Evolutionary conservation across 371 early-diverging fungal genomes (phyloP).

Genomic region (Vairimorpha apis): DNA sequence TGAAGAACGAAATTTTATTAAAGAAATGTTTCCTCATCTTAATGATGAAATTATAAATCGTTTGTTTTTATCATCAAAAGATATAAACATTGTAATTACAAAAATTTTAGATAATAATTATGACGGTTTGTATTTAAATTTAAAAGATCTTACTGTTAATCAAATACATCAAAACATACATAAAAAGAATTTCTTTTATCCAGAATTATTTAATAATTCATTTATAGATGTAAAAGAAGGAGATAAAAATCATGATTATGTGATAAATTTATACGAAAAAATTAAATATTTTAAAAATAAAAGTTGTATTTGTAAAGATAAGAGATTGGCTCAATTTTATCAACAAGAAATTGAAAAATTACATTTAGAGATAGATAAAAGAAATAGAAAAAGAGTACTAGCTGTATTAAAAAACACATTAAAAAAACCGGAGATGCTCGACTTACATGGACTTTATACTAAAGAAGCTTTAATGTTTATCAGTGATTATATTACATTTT

Average conservation of each 20-base stretch:
- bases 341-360: neutral
- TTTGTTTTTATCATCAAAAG: neutral
- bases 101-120: slow-evolving; percentile 17
- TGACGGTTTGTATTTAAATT: slow-evolving; percentile 6
- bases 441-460: slow-evolving; percentile 19
- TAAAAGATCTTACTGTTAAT: neutral
- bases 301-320: neutral
- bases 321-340: neutral
- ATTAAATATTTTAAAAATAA: slow-evolving; percentile 3
- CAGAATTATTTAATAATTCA: slow-evolving; percentile 11
- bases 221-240: neutral
- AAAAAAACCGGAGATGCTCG: neutral
- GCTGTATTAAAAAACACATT: slow-evolving; percentile 13
- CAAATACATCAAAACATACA: neutral
- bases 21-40: slow-evolving; percentile 36
- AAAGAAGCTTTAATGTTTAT: slow-evolving; percentile 24
- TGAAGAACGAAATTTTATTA: slow-evolving; percentile 6
- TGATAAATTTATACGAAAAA: neutral
- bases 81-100: slow-evolving; percentile 11
- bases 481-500: slow-evolving; percentile 17
- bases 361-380: neutral
- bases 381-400: slow-evolving; percentile 3
- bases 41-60: neutral
- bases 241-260: neutral
- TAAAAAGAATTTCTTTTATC: slow-evolving; percentile 12